Base-by-base conservation (phyloP, 106 monocot genomes). In the Allium cepa region DNA sequence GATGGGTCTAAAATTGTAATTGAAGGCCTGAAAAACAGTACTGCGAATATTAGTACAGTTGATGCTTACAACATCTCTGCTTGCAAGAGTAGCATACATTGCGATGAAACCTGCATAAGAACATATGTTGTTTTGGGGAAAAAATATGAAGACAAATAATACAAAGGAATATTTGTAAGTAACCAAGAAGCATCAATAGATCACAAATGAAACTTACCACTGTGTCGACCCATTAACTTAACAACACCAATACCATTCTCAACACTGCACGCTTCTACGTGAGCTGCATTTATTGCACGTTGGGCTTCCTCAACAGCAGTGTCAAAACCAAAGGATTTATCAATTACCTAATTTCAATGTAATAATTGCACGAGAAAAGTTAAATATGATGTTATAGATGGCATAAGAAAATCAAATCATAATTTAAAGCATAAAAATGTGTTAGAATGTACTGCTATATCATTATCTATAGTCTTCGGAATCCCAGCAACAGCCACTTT, bases 1-100 rank as follows among this genome's bases (percentile, higher is more conserved):
- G 36, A 36, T 36, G 36, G 36, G 1, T 4, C 36, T 36, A 36
- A 36, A 36, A 36, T 3, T 36, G 1, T 36, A 36, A 36, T 5
- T 36, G 36, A 36, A 36, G 4, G 36, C 36, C 36, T 4, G 3
- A 36, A 36, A 36, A 4, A 36, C 0, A 36, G 5, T 36, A 36
- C 36, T 36, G 36, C 3, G 36, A 36, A 36, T 36, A 36, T 36
- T 36, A 36, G 36, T 36, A 36, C 10, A 15, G 56, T 45, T 28
- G 13, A 18, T 57, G 67, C 80, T 46, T 80, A 84, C 84, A 79
- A 84, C 84, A 63, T 84, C 84, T 71, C 84, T 66, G 57, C 84
- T 84, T 15, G 84, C 84, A 27, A 84, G 84, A 69, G 84, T 84
- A 71, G 84, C 84, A 77, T 80, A 66, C 57, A 79, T 79, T 11